phyloP scores from a whole-genome alignment of 768 basidiomycete genomes.

The Leccinum olivaceopallidum region DNA sequence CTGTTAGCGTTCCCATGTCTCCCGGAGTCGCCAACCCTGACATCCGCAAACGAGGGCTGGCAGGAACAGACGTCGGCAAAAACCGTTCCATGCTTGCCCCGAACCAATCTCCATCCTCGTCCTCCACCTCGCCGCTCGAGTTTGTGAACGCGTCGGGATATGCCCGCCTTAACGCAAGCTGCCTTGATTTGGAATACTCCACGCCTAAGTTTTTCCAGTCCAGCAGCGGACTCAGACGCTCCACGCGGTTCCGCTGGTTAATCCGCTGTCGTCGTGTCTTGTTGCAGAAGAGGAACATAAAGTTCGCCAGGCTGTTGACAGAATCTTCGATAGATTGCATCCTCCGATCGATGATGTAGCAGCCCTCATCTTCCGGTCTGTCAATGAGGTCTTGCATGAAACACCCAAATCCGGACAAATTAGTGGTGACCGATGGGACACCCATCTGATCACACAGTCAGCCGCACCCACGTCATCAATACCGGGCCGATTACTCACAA shows the following conservation, averaged over 20 bases:
- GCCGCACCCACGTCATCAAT: slow-evolving; percentile 3
- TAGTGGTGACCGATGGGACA: slow-evolving; percentile 95
- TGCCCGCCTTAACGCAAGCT: slow-evolving; percentile 86
- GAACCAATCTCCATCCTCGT: slow-evolving; percentile 39
- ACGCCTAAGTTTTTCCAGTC: slow-evolving; percentile 99
- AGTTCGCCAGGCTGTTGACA: slow-evolving; percentile 75
- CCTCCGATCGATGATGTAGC: slow-evolving; percentile 95
- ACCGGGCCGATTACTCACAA: slow-evolving; percentile 51
- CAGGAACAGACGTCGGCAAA: slow-evolving; percentile 76
- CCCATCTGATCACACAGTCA: slow-evolving; percentile 69
- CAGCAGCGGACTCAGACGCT: slow-evolving; percentile 86
- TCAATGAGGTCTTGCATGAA: slow-evolving; percentile 99
- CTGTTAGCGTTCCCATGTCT: slow-evolving; percentile 87
- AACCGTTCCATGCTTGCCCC: slow-evolving; percentile 65
- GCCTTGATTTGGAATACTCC: slow-evolving; percentile 95
- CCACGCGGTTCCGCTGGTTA: slow-evolving; percentile 98
- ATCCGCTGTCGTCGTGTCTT: slow-evolving; percentile 96
- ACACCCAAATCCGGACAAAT: slow-evolving; percentile 96
- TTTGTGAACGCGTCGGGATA: slow-evolving; percentile 93
- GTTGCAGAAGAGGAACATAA: slow-evolving; percentile 72
- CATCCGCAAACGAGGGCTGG: slow-evolving; percentile 78
- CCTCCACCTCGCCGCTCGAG: slow-evolving; percentile 49
- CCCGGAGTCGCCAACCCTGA: slow-evolving; percentile 87
- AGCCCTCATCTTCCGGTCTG: slow-evolving; percentile 89
- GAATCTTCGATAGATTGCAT: slow-evolving; percentile 89